These are phyloP conservation scores for Mucor lusitanicus DNA, from an alignment of 371 early-diverging fungal species.

Conservation along the genomic window DNA sequence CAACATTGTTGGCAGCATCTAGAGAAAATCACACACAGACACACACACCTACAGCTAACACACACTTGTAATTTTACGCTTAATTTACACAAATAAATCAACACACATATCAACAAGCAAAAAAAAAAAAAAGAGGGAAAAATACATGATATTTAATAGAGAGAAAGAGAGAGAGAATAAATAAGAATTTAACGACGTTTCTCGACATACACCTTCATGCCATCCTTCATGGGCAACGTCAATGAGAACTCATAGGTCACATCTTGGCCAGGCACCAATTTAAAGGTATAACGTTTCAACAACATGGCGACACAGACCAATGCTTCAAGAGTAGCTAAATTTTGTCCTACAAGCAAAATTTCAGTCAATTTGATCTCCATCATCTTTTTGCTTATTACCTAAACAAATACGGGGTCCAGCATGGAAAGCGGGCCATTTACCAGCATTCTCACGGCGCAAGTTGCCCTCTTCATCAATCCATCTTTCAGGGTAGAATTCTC, in stretches of 20 bases:
- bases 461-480: conserved; percentile 49
- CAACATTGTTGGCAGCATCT: not conserved
- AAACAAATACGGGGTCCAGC: conserved; percentile 73
- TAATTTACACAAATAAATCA: not conserved
- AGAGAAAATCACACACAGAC: too few species aligned
- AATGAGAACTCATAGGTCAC: conserved; percentile 41
- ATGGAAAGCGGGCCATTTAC: conserved; percentile 56
- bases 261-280: conserved; percentile 38
- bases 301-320: conserved; percentile 42
- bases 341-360: conserved; percentile 41
- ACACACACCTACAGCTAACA: not conserved
- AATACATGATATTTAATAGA: not conserved
- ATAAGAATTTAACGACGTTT: conserved; percentile 4
- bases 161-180: not conserved
- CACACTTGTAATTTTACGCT: not conserved
- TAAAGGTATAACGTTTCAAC: conserved; percentile 43
- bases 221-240: conserved; percentile 55
- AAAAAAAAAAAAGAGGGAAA: too few species aligned
- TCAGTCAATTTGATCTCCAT: conserved; percentile 18
- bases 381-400: conserved; percentile 21
- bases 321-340: conserved; percentile 52
- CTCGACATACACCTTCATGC: conserved; percentile 41
- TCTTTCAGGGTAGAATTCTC: conserved; percentile 63
- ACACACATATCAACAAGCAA: not conserved
- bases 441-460: conserved; percentile 24